Conservation (phyloP, 768 basidiomycete species). For the Kwoniella dendrophila region DNA sequence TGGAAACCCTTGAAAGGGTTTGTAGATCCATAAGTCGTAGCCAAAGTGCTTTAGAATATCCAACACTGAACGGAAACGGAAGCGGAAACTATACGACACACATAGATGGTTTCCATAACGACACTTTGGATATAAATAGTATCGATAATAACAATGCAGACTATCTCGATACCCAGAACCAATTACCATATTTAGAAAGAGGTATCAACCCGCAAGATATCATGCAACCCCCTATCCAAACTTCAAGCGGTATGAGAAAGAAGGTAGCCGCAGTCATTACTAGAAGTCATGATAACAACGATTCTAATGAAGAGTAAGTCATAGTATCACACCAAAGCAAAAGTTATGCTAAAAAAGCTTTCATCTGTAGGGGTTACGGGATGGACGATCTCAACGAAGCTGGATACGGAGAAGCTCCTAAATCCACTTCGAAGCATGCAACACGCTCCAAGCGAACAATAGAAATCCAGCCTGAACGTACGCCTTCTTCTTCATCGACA, state of each 20-base stretch:
- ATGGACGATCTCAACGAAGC: background rate
- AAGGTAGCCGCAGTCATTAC: background rate
- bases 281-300: background rate
- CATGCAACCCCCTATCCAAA: conserved; percentile 1
- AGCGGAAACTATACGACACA: no score
- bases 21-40: conserved; percentile 3
- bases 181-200: background rate
- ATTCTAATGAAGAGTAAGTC: conserved; percentile 5
- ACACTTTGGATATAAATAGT: no score
- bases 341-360: no score
- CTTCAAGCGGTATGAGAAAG: background rate
- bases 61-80: background rate
- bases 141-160: background rate
- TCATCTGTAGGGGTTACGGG: no score
- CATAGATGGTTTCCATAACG: no score
- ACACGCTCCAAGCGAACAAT: background rate
- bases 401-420: background rate
- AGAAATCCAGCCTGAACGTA: background rate
- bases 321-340: no score
- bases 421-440: background rate
- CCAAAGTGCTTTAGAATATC: background rate
- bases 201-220: conserved; percentile 10
- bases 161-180: no score
- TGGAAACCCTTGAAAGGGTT: background rate
- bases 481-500: background rate